Conservation (phyloP, 2,329 filamentous ascomycete genomes). For the Shiraia sp. region DNA sequence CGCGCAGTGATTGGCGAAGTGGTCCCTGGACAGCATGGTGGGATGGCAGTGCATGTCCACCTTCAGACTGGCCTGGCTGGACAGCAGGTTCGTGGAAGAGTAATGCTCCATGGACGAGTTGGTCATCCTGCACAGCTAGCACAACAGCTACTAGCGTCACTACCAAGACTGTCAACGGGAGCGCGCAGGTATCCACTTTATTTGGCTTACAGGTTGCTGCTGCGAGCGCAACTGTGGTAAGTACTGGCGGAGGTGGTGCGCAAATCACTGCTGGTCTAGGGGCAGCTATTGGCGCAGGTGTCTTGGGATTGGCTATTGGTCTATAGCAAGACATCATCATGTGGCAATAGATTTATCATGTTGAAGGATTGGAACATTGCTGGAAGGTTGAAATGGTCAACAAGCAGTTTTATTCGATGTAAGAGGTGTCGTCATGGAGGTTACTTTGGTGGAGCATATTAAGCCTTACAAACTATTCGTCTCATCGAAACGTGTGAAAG, state of each 20-base stretch:
- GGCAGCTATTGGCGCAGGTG: conserved; percentile 22
- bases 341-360: too few relatives aligned
- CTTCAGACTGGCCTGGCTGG: conserved; percentile 44
- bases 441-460: too few relatives aligned
- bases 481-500: too few relatives aligned
- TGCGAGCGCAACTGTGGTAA: conserved; percentile 17
- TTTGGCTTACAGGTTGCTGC: conserved; percentile 40
- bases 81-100: conserved; percentile 42
- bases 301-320: conserved; percentile 25
- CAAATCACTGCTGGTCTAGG: conserved; percentile 24
- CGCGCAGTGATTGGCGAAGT: conserved; percentile 28
- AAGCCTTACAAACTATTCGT: too few relatives aligned
- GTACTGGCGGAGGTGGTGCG: conserved; percentile 5
- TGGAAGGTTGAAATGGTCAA: too few relatives aligned
- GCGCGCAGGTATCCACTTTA: conserved; percentile 23
- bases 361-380: too few relatives aligned
- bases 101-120: conserved; percentile 41
- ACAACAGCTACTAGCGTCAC: conserved; percentile 38
- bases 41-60: conserved; percentile 36
- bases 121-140: conserved; percentile 35
- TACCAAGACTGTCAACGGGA: conserved; percentile 34
- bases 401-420: too few relatives aligned
- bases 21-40: conserved; percentile 44
- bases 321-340: conserved; percentile 12
- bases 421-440: too few relatives aligned